Conservation (phyloP, 495 filamentous ascomycete genomes). For the Talaromyces proteolyticus region DNA sequence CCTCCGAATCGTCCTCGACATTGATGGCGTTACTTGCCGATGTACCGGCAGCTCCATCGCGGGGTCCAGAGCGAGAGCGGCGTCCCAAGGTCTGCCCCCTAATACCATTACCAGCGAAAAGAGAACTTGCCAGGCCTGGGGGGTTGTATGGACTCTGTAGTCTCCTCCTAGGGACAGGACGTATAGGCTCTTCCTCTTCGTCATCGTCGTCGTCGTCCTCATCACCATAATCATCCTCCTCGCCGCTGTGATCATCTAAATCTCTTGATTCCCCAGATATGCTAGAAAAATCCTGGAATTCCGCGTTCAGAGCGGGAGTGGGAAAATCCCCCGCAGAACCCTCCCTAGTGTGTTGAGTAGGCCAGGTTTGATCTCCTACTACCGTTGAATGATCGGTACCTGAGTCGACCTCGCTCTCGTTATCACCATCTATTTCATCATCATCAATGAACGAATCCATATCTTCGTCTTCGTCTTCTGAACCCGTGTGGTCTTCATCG, state of each 20-base stretch:
- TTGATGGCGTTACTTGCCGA: conserved; percentile 17
- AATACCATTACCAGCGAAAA: conserved; percentile 6
- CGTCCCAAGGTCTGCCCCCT: no score
- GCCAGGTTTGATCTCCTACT: conserved; percentile 15
- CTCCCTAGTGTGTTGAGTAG: no score
- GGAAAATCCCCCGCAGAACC: no score
- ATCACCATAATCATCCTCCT: conserved; percentile 1
- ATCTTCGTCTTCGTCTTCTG: conserved; percentile 14
- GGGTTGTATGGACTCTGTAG: conserved; percentile 9
- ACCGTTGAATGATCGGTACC: conserved; percentile 24
- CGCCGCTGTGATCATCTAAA: no score
- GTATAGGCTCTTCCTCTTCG: conserved; percentile 19
- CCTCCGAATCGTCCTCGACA: conserved; percentile 27
- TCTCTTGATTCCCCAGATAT: no score
- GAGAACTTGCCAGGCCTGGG: conserved; percentile 3
- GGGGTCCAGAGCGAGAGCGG: no score
- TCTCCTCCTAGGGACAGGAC: conserved; percentile 14
- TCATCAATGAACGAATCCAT: conserved; percentile 14
- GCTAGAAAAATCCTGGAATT: no score
- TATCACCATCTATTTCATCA: conserved; percentile 13
- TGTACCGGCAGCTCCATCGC: conserved; percentile 8
- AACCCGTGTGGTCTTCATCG: conserved; percentile 6
- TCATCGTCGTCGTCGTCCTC: conserved; percentile 13
- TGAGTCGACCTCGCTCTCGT: conserved; percentile 16
- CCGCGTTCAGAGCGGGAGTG: no score